Conservation (phyloP, 2,329 filamentous ascomycete species). For the Chrysosporium keratinophilum region DNA sequence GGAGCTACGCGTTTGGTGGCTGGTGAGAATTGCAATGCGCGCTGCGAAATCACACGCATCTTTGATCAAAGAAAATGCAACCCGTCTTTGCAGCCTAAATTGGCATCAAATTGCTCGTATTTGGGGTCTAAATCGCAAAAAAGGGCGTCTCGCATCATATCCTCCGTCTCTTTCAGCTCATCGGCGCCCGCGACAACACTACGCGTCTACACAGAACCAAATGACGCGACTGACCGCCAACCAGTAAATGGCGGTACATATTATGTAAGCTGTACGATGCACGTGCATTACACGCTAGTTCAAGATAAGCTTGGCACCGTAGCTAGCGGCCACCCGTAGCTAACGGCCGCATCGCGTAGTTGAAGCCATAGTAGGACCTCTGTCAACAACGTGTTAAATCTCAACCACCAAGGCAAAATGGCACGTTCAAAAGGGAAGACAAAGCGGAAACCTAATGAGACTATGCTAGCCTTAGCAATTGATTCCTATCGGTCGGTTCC, state of each 20-base stretch:
- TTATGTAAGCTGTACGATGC: not conserved
- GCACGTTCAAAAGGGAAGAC: too few species aligned
- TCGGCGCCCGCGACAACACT: not conserved
- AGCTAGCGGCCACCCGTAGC: too few species aligned
- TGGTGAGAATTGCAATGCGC: conserved; percentile 6
- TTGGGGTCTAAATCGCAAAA: too few species aligned
- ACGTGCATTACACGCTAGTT: not conserved
- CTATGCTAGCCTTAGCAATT: too few species aligned
- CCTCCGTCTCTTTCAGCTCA: not conserved
- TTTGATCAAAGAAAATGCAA: not conserved
- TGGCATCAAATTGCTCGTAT: not conserved
- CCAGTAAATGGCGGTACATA: not conserved
- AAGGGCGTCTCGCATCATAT: too few species aligned
- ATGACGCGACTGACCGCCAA: conserved; percentile 9
- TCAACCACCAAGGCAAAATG: too few species aligned
- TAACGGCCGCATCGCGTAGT: too few species aligned
- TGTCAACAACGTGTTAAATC: too few species aligned
- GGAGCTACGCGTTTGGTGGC: conserved; percentile 17
- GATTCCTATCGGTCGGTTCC: too few species aligned
- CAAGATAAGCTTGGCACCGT: not conserved
- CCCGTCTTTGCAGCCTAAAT: not conserved
- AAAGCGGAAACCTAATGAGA: too few species aligned
- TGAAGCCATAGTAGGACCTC: too few species aligned
- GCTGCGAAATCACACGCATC: not conserved
- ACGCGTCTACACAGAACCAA: conserved; percentile 4